Conservation (phyloP, 176 grass and related monocot species). For the Cymbopogon citratus region DNA sequence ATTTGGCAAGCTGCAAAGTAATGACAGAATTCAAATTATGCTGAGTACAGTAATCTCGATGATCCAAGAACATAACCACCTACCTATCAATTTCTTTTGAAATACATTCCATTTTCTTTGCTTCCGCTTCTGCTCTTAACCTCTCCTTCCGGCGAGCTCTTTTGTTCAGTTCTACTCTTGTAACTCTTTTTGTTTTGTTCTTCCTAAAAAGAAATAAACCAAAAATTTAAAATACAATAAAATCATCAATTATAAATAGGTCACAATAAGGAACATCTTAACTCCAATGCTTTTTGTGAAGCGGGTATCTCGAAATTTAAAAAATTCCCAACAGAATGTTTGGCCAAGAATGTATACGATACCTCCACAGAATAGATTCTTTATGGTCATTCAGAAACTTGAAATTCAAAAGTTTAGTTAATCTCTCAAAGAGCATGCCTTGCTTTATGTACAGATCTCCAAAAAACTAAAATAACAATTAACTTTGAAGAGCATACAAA, state of each 20-base stretch:
- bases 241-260: conserved; percentile 10
- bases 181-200: conserved; percentile 72
- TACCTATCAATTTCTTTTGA: conserved; percentile 93
- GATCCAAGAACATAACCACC: conserved; percentile 2
- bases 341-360: background rate
- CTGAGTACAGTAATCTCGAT: background rate
- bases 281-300: background rate
- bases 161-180: conserved; percentile 71
- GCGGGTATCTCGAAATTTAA: background rate
- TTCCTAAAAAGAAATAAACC: conserved; percentile 47
- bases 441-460: no score
- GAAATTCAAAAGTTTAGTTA: no score
- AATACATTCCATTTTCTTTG: conserved; percentile 55
- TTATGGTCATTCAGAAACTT: no score
- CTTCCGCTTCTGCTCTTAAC: conserved; percentile 54
- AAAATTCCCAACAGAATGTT: background rate
- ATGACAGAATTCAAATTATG: background rate
- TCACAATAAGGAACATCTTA: background rate
- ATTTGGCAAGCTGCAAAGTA: conserved; percentile 59
- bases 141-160: conserved; percentile 82
- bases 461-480: no score
- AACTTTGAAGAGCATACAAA: no score
- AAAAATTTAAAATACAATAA: background rate
- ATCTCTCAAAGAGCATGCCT: no score
- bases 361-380: no score